Conservation (phyloP, 1,139 yeast genomes). For the Hemisphaericaspora lyxosophila region DNA sequence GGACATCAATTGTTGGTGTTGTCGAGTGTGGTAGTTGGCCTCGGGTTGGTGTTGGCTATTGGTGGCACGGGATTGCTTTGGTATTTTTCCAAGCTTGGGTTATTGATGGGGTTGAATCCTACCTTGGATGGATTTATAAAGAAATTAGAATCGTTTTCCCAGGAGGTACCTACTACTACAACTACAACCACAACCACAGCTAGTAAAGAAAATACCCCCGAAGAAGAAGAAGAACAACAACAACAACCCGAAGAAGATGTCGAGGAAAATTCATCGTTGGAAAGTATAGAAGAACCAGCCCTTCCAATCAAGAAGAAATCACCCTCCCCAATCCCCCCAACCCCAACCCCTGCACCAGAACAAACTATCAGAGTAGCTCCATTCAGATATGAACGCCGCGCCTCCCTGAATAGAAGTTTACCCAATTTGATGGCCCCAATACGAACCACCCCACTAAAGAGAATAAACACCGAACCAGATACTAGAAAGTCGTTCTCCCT, state of each 20-base stretch:
- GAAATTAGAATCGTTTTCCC: not conserved
- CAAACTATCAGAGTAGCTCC: constrained; percentile 15
- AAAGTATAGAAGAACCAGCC: not conserved
- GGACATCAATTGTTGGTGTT: constrained; percentile 6
- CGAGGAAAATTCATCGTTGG: constrained; percentile 6
- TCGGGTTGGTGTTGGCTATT: constrained; percentile 25
- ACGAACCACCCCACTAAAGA: constrained; percentile 8
- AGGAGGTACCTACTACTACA: not conserved
- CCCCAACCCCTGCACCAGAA: constrained; percentile 5
- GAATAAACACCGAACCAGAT: constrained; percentile 12
- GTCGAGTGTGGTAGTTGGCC: constrained; percentile 4
- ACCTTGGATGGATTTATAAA: not conserved
- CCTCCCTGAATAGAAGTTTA: constrained; percentile 1
- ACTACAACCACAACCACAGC: not conserved
- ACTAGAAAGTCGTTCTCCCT: not conserved
- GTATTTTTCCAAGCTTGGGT: constrained; percentile 11
- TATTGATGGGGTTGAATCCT: constrained; percentile 1
- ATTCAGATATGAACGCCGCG: constrained; percentile 11
- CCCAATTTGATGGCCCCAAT: constrained; percentile 3
- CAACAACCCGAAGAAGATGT: constrained; percentile 7
- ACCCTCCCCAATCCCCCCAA: constrained; percentile 5
- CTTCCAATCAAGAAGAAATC: constrained; percentile 1
- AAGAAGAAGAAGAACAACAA: constrained; percentile 2
- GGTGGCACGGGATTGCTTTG: constrained; percentile 35
- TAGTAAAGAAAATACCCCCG: not conserved